Conservation (phyloP, 1,139 yeast species). For the Yarrowia galli region DNA sequence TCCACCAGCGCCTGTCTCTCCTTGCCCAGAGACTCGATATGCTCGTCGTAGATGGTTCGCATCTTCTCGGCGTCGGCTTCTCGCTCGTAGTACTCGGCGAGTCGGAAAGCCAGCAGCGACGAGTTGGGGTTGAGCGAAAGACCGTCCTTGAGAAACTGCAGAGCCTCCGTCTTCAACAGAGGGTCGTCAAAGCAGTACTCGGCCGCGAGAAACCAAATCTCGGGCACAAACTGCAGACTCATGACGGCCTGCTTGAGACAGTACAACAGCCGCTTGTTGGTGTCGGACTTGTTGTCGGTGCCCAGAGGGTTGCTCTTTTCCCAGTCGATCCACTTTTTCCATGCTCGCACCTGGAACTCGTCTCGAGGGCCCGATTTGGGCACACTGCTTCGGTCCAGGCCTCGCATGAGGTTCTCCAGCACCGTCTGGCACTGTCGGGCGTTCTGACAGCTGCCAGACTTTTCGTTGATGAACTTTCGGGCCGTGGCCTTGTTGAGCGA, state of each 20-base stretch:
- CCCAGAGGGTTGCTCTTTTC: constrained; percentile 76
- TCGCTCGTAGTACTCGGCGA: constrained; percentile 74
- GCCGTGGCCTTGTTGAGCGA: constrained; percentile 78
- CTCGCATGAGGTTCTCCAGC: constrained; percentile 64
- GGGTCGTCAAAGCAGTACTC: constrained; percentile 50
- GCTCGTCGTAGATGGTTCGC: constrained; percentile 58
- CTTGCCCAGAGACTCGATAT: constrained; percentile 54
- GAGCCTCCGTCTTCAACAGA: constrained; percentile 44
- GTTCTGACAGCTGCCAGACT: constrained; percentile 86
- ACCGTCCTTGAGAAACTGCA: constrained; percentile 62
- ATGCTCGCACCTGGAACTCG: constrained; percentile 53
- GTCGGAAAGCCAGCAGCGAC: constrained; percentile 67
- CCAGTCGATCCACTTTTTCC: constrained; percentile 82
- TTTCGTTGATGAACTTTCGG: constrained; percentile 82
- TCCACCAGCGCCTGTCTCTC: constrained; percentile 47
- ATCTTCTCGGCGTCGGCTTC: constrained; percentile 62
- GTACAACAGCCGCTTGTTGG: constrained; percentile 70
- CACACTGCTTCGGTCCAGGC: constrained; percentile 51
- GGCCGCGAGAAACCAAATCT: constrained; percentile 81
- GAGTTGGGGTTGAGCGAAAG: constrained; percentile 74
- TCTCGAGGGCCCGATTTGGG: constrained; percentile 45
- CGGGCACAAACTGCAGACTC: constrained; percentile 73
- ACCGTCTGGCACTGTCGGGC: constrained; percentile 83
- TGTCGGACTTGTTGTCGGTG: constrained; percentile 57
- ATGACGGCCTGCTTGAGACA: constrained; percentile 77